Evolutionary conservation across 441 rosid genomes (phyloP), one percentile per base, ranked within the genome.

Genomic region (Eruca vesicaria): DNA sequence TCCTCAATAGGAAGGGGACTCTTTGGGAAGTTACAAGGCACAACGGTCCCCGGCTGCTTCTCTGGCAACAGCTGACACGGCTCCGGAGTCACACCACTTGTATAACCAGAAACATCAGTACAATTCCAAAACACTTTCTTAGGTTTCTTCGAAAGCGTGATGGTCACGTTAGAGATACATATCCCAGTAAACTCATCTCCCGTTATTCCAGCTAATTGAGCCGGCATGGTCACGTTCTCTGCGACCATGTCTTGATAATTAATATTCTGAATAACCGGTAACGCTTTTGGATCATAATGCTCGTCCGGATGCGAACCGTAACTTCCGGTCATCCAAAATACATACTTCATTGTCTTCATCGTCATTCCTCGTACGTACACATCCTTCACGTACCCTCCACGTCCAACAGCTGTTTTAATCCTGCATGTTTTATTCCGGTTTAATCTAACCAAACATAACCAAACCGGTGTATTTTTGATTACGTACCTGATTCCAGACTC

Each of bases 351-450:
- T 15, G 94, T 89, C 61, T 79, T 75, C 91, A 89, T 76, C 0
- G 77, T 80, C 91, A 89, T 86, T 32, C 94, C 79, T 76, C 81
- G 76, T 20, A 86, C 94, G 19, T 84, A 89, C 28, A 89, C 62
- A 76, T 87, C 88, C 45, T 85, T 89, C 70, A 89, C 91, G 58
- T 82, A 89, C 14, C 88, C 89, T 73, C 94, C 91, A 71, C 94
- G 73, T 63, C 94, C 91, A 10, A 84, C 58, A 0, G 86, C 91
- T n/a, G 90, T 87, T 73, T 89, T 89, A 72, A 89, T 86, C 73
- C 91, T 77, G 58, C 36, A 4, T 15, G 0, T 29, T 28, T 45
- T 31, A 3, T 14, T 1, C 5, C 63, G 0, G 53, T 20, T 12
- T 55, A 23, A 55, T 6, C 19, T 9, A 67, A 43, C 43, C 62